Evolutionary conservation across 192 early-diverging fungal genomes (phyloP).

Genomic region (Tieghemiomyces parasiticus): DNA sequence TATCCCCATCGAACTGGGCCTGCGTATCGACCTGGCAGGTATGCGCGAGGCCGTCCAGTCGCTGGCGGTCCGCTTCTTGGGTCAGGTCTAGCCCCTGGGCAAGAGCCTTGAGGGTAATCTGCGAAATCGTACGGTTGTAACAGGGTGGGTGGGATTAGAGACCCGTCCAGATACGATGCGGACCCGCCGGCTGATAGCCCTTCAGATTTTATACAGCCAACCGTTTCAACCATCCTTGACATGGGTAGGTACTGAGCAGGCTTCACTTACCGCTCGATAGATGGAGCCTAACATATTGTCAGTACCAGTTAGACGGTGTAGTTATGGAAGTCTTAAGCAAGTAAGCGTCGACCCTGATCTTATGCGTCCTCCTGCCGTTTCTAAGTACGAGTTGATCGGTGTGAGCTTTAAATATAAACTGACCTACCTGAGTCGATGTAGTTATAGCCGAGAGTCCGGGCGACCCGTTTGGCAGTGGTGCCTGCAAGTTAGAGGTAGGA

Average conservation of each 20-base stretch:
- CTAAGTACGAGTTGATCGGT: neutral
- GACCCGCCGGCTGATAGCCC: neutral
- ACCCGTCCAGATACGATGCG: neutral
- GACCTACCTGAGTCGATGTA: constrained; percentile 66
- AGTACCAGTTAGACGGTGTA: neutral
- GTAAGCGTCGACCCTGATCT: too few relatives aligned
- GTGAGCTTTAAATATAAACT: neutral
- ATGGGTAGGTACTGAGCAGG: too few relatives aligned
- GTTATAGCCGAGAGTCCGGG: constrained; percentile 42
- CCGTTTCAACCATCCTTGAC: neutral
- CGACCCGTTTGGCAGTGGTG: constrained; percentile 54
- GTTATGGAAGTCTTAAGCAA: constrained; percentile 17
- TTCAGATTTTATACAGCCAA: neutral
- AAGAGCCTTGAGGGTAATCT: constrained; percentile 11
- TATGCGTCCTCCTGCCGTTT: neutral
- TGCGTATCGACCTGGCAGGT: constrained; percentile 7
- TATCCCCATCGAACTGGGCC: constrained; percentile 11
- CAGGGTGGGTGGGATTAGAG: neutral
- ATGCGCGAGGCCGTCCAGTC: constrained; percentile 20
- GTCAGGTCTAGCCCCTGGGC: constrained; percentile 20
- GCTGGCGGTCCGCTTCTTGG: constrained; percentile 14
- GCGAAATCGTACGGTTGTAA: constrained; percentile 11
- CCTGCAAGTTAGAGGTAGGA: constrained; percentile 17
- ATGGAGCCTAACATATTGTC: neutral
- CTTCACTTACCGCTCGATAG: constrained; percentile 24